These are phyloP conservation scores for Zoysia matrella DNA, from an alignment of 202 grass and related monocot species.

Conservation along the genomic window DNA sequence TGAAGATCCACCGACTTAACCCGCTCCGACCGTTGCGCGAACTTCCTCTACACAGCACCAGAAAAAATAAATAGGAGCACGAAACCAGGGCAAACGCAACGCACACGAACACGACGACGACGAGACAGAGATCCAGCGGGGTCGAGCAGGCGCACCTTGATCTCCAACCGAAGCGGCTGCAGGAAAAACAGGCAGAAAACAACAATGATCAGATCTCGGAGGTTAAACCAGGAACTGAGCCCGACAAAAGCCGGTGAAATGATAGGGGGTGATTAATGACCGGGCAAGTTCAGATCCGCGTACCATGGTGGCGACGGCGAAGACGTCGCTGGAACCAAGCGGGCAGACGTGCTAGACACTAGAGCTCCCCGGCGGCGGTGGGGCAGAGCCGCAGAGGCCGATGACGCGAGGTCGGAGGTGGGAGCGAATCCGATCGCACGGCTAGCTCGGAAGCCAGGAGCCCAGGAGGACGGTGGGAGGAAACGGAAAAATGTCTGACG, in stretches of 20 bases:
- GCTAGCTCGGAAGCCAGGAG: constrained; percentile 46
- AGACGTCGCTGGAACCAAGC: background rate
- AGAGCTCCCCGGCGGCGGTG: constrained; percentile 23
- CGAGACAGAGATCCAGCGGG: constrained; percentile 45
- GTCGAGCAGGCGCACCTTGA: constrained; percentile 70
- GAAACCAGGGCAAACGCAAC: constrained; percentile 44
- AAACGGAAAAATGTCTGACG: background rate
- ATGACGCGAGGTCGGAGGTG: background rate
- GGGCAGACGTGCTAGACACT: background rate
- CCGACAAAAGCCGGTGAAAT: background rate
- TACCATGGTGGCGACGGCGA: constrained; percentile 51
- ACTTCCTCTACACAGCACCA: constrained; percentile 80
- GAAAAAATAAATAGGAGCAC: constrained; percentile 34
- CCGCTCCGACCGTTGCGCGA: constrained; percentile 90
- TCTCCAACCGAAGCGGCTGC: constrained; percentile 99
- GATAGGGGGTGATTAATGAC: constrained; percentile 38
- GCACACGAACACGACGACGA: background rate
- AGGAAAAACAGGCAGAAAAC: constrained; percentile 45
- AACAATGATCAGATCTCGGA: constrained; percentile 62
- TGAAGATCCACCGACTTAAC: constrained; percentile 99
- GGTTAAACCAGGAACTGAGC: background rate
- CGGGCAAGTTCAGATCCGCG: constrained; percentile 43
- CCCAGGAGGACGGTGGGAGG: constrained; percentile 25
- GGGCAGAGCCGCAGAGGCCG: background rate
- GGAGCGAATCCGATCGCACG: constrained; percentile 43